These are phyloP conservation scores for Acrodontium crateriforme DNA, from an alignment of 2,329 filamentous ascomycete species.

Conservation along the genomic window DNA sequence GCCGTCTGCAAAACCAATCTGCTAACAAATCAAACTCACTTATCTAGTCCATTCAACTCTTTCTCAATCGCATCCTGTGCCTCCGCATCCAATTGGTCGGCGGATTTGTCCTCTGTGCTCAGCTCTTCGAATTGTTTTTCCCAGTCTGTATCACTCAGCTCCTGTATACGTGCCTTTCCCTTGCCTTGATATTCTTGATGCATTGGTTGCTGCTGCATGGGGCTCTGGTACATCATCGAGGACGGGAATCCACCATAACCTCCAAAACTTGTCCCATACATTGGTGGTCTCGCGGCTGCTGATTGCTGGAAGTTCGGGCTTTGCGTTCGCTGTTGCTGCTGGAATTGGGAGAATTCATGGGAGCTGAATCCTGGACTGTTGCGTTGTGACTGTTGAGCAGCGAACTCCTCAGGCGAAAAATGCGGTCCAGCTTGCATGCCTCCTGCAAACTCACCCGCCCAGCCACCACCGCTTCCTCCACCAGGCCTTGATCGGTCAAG, in stretches of 20 bases:
- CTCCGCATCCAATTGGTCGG: slow-evolving; percentile 40
- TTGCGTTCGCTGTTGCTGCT: slow-evolving; percentile 47
- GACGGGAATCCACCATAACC: slow-evolving; percentile 33
- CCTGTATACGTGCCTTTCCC: slow-evolving; percentile 69
- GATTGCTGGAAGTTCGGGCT: slow-evolving; percentile 38
- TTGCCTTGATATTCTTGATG: slow-evolving; percentile 50
- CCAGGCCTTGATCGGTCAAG: slow-evolving; percentile 12
- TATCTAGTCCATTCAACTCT: slow-evolving; percentile 81
- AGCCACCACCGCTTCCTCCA: slow-evolving; percentile 12
- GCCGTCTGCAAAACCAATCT: slow-evolving; percentile 1
- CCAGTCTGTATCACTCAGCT: slow-evolving; percentile 88
- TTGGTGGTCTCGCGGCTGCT: slow-evolving; percentile 39
- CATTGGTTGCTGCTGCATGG: slow-evolving; percentile 27
- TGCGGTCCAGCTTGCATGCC: slow-evolving; percentile 14
- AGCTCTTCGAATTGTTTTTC: slow-evolving; percentile 91
- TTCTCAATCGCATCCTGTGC: slow-evolving; percentile 66
- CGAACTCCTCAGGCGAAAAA: slow-evolving; percentile 8
- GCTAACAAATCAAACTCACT: slow-evolving; percentile 49
- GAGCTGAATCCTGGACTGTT: slow-evolving; percentile 48
- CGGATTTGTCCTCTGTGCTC: slow-evolving; percentile 49
- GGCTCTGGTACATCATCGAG: slow-evolving; percentile 17
- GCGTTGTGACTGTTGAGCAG: slow-evolving; percentile 8
- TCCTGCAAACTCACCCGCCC: slow-evolving; percentile 22
- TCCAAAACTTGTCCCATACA: slow-evolving; percentile 40
- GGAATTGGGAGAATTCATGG: slow-evolving; percentile 79